Conservation (phyloP, 148 eudicot genomes). For the Camellia japonica region DNA sequence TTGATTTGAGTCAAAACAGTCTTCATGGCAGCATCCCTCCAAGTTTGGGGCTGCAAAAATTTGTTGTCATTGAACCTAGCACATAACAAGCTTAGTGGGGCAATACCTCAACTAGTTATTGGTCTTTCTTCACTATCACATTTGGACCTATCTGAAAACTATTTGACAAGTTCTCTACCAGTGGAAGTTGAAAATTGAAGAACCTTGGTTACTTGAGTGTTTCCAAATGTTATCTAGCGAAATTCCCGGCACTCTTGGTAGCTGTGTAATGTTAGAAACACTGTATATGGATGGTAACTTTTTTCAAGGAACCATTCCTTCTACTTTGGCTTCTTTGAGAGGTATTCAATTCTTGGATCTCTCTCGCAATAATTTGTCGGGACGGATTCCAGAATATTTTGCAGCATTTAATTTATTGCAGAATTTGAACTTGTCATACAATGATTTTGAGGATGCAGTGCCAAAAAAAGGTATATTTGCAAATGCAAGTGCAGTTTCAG, state of each 20-base stretch:
- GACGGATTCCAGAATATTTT: neutral
- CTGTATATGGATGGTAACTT: neutral
- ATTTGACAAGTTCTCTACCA: constrained; percentile 10
- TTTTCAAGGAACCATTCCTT: constrained; percentile 15
- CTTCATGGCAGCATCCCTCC: constrained; percentile 9
- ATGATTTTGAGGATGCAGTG: constrained; percentile 32
- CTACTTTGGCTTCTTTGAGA: neutral
- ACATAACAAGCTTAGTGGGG: constrained; percentile 11
- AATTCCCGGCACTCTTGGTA: constrained; percentile 11
- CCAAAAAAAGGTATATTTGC: constrained; percentile 25
- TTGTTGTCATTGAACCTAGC: constrained; percentile 2
- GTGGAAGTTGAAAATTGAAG: constrained; percentile 9
- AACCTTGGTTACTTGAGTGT: neutral
- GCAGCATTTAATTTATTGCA: neutral
- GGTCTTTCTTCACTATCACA: constrained; percentile 9
- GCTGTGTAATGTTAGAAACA: constrained; percentile 1
- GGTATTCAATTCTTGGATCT: constrained; percentile 9
- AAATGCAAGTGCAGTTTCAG: constrained; percentile 15
- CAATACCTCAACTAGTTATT: constrained; percentile 8
- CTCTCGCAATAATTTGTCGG: constrained; percentile 19
- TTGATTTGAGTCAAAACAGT: neutral
- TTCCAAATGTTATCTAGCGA: constrained; percentile 7
- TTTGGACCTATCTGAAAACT: constrained; percentile 3
- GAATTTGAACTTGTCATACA: constrained; percentile 21
- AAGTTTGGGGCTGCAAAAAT: constrained; percentile 15